Evolutionary conservation across 345 rosid species (phyloP).

Genomic region (Brassica napus): DNA sequence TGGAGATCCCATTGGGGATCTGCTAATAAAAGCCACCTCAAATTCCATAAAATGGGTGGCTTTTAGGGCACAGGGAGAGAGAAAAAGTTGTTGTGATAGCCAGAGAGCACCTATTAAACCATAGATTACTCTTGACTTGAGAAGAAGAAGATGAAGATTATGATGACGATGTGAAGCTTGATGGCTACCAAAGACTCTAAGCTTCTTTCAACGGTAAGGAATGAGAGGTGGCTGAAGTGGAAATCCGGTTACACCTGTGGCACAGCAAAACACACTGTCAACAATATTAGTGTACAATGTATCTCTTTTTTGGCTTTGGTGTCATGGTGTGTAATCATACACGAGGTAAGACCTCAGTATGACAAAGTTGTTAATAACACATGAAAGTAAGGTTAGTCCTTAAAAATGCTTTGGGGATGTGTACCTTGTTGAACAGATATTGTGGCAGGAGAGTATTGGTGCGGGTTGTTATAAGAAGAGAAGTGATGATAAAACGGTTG

Average conservation of each 20-base stretch:
- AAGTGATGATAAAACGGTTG: conserved; percentile 33
- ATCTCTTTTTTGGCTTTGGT: conserved; percentile 11
- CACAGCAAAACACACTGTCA: conserved; percentile 14
- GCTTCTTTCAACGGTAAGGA: conserved; percentile 26
- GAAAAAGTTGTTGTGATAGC: conserved; percentile 26
- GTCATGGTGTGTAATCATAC: not conserved
- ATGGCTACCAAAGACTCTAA: not conserved
- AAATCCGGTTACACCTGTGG: conserved; percentile 31
- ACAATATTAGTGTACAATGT: conserved; percentile 6
- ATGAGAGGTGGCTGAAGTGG: conserved; percentile 38
- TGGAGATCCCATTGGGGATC: conserved; percentile 24
- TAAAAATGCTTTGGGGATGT: too few species aligned
- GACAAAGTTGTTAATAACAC: too few species aligned
- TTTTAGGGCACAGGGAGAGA: conserved; percentile 9
- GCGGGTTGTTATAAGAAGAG: conserved; percentile 34
- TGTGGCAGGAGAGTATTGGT: conserved; percentile 32
- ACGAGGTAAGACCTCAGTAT: not conserved
- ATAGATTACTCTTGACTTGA: conserved; percentile 30
- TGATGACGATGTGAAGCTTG: conserved; percentile 22
- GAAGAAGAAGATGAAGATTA: conserved; percentile 3
- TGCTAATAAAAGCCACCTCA: conserved; percentile 31
- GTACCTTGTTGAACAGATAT: conserved; percentile 37
- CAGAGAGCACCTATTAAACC: conserved; percentile 18
- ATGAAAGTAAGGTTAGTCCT: too few species aligned
- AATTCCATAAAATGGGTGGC: conserved; percentile 36